Evolutionary conservation across 2,329 filamentous ascomycete species (phyloP).

Genomic region (Ophiosphaerella narmari): DNA sequence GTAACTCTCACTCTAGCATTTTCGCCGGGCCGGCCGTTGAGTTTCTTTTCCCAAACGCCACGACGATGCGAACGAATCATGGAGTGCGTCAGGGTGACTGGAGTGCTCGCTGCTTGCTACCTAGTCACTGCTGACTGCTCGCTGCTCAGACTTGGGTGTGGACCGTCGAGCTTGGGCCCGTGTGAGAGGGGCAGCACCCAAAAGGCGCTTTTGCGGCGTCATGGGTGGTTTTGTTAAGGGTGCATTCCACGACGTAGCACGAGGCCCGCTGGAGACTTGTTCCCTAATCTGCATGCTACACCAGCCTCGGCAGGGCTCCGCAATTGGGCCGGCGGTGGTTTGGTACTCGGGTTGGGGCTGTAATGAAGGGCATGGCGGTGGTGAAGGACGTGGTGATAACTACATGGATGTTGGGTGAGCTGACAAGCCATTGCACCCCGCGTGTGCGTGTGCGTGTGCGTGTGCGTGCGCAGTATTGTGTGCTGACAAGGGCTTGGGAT

Average conservation of each 20-base stretch:
- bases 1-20: conserved; percentile 18
- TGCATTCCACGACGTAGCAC: conserved; percentile 32
- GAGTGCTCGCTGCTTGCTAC: conserved; percentile 11
- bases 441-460: neutral
- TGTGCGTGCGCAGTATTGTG: neutral
- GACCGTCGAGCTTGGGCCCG: conserved; percentile 19
- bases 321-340: conserved; percentile 24
- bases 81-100: conserved; percentile 35
- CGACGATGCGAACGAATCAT: conserved; percentile 36
- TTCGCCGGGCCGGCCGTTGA: conserved; percentile 28
- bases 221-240: conserved; percentile 24
- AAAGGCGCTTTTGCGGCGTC: conserved; percentile 25
- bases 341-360: neutral
- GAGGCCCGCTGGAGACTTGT: conserved; percentile 16
- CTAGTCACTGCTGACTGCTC: too few species aligned
- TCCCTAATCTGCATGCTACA: conserved; percentile 26
- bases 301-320: conserved; percentile 27
- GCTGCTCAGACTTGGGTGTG: conserved; percentile 5
- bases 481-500: conserved; percentile 19
- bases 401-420: conserved; percentile 3
- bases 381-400: too few species aligned
- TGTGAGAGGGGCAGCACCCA: conserved; percentile 24
- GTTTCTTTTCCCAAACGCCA: conserved; percentile 33
- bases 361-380: too few species aligned
- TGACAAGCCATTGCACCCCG: neutral